Base-by-base conservation (phyloP, 345 rosid genomes). In the Atalantia buxifolia region DNA sequence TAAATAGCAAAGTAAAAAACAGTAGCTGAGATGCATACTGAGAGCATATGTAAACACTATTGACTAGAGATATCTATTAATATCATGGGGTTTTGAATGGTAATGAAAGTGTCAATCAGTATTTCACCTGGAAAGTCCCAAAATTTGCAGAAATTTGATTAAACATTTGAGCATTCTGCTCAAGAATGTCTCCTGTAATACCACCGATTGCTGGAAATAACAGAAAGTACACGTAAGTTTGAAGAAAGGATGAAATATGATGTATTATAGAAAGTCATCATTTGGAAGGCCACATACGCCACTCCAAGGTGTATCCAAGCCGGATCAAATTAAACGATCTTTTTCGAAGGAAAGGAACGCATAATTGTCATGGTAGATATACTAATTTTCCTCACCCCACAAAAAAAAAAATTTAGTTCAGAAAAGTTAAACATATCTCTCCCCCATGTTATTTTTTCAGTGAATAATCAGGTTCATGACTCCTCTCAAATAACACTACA, bases 131-230 rank as follows among this genome's bases (percentile, higher is more conserved):
- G 71, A 85, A 88, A 77, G 90, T 80, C 30, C 90, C 80, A 76
- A 93, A 90, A 82, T 93, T 93, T 63, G 91, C 61, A 74, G 93
- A 86, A 68, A 92, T 86, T 87, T 90, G 96, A 83, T 83, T 86
- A 72, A 93, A 87, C 84, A 91, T 86, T 63, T 93, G 93, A 66
- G 94, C 80, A 84, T 89, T 92, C 83, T 92, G 89, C 86, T 90
- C 94, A 48, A 93, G 89, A 81, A 93, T 91, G 78, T 92, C 91
- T 79, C 93, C 93, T 3, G 88, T 87, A 59, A 83, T 82, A 79
- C 94, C 94, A 76, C 94, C 94, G 76, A 93, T 93, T 75, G 85
- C 98, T 93, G 90, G 72, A 87, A 83, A 75, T 48, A 31, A 71
- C 18, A 79, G 4, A 67, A 9, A 61, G 40, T 30, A 63, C 38